These are phyloP conservation scores for Leucogyrophana mollusca DNA, from an alignment of 768 basidiomycete species.

Conservation along the genomic window DNA sequence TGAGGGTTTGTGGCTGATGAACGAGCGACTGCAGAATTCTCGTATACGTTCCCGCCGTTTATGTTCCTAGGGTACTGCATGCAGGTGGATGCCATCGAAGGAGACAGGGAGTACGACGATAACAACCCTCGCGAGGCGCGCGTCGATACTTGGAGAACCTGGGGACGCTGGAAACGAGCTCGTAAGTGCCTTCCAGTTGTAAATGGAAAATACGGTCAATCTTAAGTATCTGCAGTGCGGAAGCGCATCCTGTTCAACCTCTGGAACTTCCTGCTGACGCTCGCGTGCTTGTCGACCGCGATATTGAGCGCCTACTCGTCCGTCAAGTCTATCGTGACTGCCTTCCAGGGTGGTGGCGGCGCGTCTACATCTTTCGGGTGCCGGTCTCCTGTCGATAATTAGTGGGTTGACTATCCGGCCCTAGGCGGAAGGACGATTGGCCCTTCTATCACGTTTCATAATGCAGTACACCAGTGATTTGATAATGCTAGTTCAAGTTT, in stretches of 20 bases:
- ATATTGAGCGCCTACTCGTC: constrained; percentile 45
- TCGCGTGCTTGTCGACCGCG: constrained; percentile 49
- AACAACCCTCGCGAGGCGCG: constrained; percentile 22
- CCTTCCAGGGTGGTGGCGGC: constrained; percentile 36
- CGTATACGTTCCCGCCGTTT: constrained; percentile 40
- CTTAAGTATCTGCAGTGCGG: constrained; percentile 9
- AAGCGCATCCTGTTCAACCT: constrained; percentile 44
- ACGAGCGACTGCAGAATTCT: constrained; percentile 28
- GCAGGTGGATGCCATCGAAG: constrained; percentile 25
- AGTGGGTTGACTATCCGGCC: background rate
- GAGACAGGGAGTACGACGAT: constrained; percentile 23
- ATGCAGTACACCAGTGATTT: no score
- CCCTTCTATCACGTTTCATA: no score
- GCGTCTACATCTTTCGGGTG: constrained; percentile 59
- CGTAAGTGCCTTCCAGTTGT: constrained; percentile 17
- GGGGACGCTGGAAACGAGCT: constrained; percentile 29
- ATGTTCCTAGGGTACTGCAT: constrained; percentile 31
- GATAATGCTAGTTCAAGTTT: no score
- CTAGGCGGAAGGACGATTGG: no score
- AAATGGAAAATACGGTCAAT: no score
- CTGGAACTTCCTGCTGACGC: constrained; percentile 46
- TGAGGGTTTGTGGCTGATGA: constrained; percentile 37
- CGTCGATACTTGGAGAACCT: constrained; percentile 25
- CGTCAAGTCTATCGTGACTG: constrained; percentile 41
- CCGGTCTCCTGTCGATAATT: constrained; percentile 37